Evolutionary conservation across 257 asterid genomes (phyloP).

Genomic region (Przewalskia tangutica): DNA sequence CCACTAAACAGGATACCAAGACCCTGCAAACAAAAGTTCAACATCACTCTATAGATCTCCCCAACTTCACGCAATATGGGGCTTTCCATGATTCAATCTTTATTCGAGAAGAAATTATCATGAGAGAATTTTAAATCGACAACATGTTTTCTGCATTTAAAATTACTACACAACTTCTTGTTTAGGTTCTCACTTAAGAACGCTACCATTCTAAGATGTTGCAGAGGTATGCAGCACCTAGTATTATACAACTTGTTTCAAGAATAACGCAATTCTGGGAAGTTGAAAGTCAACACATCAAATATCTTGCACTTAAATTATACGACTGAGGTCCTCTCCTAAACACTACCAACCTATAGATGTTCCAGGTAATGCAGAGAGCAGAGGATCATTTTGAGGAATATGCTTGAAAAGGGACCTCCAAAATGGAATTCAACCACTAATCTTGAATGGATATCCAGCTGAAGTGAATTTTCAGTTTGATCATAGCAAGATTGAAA

Average conservation of each 20-base stretch:
- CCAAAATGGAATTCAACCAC: not conserved
- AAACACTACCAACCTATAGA: not conserved
- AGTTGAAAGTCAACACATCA: not conserved
- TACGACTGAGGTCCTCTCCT: not conserved
- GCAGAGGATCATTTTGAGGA: not conserved
- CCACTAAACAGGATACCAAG: constrained; percentile 83
- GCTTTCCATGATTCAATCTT: not conserved
- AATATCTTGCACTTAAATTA: not conserved
- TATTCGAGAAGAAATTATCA: not conserved
- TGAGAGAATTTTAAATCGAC: not conserved
- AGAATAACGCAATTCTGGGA: no score
- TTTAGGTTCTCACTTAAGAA: not conserved
- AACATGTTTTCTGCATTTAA: not conserved
- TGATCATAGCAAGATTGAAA: not conserved
- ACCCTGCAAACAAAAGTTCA: constrained; percentile 34
- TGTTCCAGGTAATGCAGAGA: not conserved
- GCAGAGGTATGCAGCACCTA: not conserved
- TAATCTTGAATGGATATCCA: not conserved
- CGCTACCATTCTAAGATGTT: not conserved
- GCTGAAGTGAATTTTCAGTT: not conserved
- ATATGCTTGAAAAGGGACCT: not conserved
- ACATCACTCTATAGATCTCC: not conserved
- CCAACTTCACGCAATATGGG: not conserved
- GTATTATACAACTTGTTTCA: no score
- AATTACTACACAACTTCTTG: not conserved